Evolutionary conservation across 129 eudicot species (phyloP), one percentile per base, ranked within the genome.

Genomic region (Flaveria brownii): DNA sequence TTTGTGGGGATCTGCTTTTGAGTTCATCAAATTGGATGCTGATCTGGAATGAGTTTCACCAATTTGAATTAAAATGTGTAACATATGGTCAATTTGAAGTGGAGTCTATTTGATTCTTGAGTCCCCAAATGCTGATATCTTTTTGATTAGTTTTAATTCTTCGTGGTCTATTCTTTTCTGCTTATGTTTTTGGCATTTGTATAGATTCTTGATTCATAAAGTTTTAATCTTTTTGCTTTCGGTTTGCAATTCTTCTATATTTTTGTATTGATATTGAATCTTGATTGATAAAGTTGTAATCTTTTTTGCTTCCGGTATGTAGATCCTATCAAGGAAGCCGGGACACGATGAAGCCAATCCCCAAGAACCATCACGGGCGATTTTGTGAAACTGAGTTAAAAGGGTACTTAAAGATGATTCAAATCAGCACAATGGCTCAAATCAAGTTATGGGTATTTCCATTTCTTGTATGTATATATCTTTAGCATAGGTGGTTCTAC

Each of bases 381-480:
- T 79, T 68, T 66, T 84, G 64, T 90, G 76, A 83, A 69, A 11
- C 56, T 20, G 47, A 13, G 66, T 72, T 72, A 55, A 77, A 61
- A 54, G 39, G 83, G 77, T 39, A 69, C 64, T 18, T 80, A 52
- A 76, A 77, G 80, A 74, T 54, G 72, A 74, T 68, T 77, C 63
- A 46, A 77, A 71, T 70, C 23, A 43, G 73, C 78, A 62, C 57
- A 56, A 46, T 77, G 49, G 84, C 81, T 87, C 82, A 75, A 50
- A 79, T 79, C 92, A 82, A 71, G 82, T 78, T 70, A 45, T 79
- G 86, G 74, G 77, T 49, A 72, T 75, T 81, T 77, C 79, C 81
- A 70, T 77, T 81, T 85, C 81, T 80, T 82, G 81, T 83, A 83
- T 84, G 88, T 85, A 83, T 84, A 84, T 81, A 72, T 86, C 83